phyloP scores from a whole-genome alignment of 169 alveolate genomes.

The Plasmodium malariae region DNA sequence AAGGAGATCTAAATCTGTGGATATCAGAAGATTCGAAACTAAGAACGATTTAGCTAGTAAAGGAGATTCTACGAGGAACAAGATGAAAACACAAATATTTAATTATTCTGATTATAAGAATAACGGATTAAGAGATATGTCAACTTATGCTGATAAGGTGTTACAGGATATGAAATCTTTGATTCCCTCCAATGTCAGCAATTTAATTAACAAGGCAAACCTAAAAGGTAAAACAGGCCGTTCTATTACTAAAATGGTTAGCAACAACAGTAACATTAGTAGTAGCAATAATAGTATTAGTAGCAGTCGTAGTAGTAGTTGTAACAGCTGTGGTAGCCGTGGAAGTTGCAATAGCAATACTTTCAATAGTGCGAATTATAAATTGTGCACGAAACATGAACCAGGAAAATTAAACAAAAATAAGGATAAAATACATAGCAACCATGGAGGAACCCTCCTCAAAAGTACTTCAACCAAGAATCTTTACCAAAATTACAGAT shows the following conservation, averaged over 20 bases:
- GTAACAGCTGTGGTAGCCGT: background rate
- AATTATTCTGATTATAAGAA: slow-evolving; percentile 56
- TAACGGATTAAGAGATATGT: slow-evolving; percentile 76
- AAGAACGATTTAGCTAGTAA: background rate
- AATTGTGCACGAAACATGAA: background rate
- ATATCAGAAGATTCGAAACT: slow-evolving; percentile 17
- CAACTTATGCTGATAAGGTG: slow-evolving; percentile 70
- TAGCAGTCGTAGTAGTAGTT: background rate
- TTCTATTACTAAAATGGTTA: background rate
- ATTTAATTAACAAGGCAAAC: background rate
- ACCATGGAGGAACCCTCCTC: background rate
- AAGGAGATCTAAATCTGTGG: slow-evolving; percentile 52
- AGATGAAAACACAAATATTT: slow-evolving; percentile 53
- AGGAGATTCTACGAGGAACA: background rate
- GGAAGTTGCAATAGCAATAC: background rate
- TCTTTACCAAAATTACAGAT: background rate
- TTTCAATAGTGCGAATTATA: background rate
- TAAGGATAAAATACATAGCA: background rate
- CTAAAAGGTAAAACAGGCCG: background rate
- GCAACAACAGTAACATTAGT: too few species aligned
- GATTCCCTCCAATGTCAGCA: slow-evolving; percentile 44
- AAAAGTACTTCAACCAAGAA: background rate
- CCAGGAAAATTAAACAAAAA: background rate
- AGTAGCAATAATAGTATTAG: too few species aligned
- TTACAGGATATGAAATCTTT: slow-evolving; percentile 72